Conservation (phyloP, 768 basidiomycete species). For the Trametes cingulata region DNA sequence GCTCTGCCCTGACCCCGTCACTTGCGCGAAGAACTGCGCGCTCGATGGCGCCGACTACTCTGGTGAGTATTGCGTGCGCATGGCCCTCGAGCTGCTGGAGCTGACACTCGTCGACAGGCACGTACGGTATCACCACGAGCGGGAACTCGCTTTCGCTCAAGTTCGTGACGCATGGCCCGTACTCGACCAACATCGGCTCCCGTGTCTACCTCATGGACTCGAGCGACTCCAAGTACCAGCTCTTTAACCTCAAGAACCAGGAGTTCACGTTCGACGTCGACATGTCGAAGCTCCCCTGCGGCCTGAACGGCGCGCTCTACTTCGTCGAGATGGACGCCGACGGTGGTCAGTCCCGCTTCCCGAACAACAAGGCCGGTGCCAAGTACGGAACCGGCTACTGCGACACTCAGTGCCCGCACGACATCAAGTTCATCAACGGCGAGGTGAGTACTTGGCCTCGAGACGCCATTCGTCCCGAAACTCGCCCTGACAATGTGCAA, state of each 20-base stretch:
- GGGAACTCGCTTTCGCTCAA: conserved; percentile 50
- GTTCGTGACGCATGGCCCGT: conserved; percentile 42
- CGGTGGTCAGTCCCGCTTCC: conserved; percentile 46
- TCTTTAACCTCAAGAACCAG: conserved; percentile 51
- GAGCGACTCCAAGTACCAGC: conserved; percentile 39
- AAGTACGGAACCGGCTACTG: conserved; percentile 63
- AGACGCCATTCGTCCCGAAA: not conserved
- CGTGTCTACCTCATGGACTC: conserved; percentile 48
- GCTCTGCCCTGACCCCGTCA: conserved; percentile 34
- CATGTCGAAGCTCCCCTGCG: conserved; percentile 53
- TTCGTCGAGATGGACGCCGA: conserved; percentile 58
- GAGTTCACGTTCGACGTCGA: conserved; percentile 62
- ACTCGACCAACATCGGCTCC: conserved; percentile 27
- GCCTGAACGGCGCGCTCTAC: conserved; percentile 60
- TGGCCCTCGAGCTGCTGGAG: not conserved
- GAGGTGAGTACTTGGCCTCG: conserved; percentile 33
- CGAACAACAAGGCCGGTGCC: conserved; percentile 56
- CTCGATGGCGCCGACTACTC: conserved; percentile 37
- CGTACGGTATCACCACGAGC: conserved; percentile 53
- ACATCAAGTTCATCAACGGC: conserved; percentile 56
- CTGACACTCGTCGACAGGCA: conserved; percentile 31
- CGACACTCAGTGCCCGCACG: conserved; percentile 55
- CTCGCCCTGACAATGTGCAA: not conserved
- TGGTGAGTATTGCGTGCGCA: not conserved
- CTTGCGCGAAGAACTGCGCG: conserved; percentile 37